A percentile compares a stretch with the other conserved stretches of the same genome.
These are phyloP conservation scores for Monosporozyma siamensis DNA, from an alignment of 805 yeast genomes.

Conservation along the genomic window DNA sequence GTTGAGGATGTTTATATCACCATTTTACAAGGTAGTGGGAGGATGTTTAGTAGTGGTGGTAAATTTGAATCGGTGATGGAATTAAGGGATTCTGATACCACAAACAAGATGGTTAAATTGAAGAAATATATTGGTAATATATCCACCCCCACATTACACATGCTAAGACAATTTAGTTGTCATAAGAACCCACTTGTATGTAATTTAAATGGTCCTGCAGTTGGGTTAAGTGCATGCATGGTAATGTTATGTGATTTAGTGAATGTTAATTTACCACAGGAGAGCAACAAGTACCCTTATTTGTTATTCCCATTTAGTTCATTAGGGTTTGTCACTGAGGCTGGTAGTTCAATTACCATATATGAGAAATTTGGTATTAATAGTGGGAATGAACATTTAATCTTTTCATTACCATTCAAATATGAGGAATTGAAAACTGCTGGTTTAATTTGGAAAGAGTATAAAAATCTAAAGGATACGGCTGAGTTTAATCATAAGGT, in stretches of 20 bases:
- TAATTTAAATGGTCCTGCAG: slow-evolving; percentile 79
- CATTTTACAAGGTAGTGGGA: slow-evolving; percentile 58
- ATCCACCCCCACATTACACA: slow-evolving; percentile 54
- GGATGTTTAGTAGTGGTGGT: slow-evolving; percentile 79
- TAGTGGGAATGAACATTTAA: slow-evolving; percentile 61
- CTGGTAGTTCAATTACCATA: slow-evolving; percentile 60
- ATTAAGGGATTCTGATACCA: slow-evolving; percentile 4
- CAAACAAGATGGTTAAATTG: slow-evolving; percentile 14
- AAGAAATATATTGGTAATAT: slow-evolving; percentile 41
- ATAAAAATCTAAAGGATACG: neutral
- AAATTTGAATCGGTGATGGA: slow-evolving; percentile 30
- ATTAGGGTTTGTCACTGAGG: slow-evolving; percentile 76
- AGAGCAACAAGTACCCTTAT: slow-evolving; percentile 41
- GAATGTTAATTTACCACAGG: slow-evolving; percentile 37
- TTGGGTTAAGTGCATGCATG: slow-evolving; percentile 67
- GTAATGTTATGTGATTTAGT: slow-evolving; percentile 66
- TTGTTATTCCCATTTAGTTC: slow-evolving; percentile 71
- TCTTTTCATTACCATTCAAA: slow-evolving; percentile 36
- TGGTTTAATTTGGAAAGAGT: neutral
- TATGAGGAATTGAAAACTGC: neutral
- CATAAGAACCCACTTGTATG: slow-evolving; percentile 63
- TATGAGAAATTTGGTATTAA: slow-evolving; percentile 65
- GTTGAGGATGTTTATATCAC: slow-evolving; percentile 58
- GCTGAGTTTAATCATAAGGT: neutral
- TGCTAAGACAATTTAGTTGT: slow-evolving; percentile 55